Conservation (phyloP, 352 stramenopile species). For the Pythium grandisporangium region DNA sequence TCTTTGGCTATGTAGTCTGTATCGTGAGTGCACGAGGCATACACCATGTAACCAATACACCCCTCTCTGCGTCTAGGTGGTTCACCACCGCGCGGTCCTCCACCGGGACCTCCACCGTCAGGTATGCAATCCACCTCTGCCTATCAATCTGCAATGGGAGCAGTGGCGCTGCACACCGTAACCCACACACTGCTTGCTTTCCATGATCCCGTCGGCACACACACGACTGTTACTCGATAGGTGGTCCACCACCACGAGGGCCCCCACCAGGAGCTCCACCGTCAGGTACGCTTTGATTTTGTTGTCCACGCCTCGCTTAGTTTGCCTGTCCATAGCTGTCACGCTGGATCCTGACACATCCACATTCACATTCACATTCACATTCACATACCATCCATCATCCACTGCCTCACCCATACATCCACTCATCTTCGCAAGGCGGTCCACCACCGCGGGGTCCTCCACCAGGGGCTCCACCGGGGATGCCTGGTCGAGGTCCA, state of each 20-base stretch:
- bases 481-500: neutral
- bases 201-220: neutral
- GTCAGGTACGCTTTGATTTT: constrained; percentile 8
- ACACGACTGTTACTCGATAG: neutral
- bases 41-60: too few species aligned
- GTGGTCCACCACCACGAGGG: constrained; percentile 4
- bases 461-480: constrained; percentile 4
- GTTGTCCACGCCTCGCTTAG: too few species aligned
- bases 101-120: constrained; percentile 3
- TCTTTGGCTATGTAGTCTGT: too few species aligned
- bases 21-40: too few species aligned
- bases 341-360: too few species aligned
- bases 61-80: too few species aligned
- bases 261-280: constrained; percentile 5
- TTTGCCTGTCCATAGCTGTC: too few species aligned
- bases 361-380: too few species aligned
- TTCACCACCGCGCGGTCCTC: constrained; percentile 2
- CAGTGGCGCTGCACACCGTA: too few species aligned
- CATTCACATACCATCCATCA: too few species aligned
- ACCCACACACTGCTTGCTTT: neutral
- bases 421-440: neutral
- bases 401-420: too few species aligned
- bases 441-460: constrained; percentile 8
- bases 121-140: too few species aligned
- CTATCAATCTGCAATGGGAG: constrained; percentile 1